Conservation (phyloP, 148 eudicot genomes). For the Rhododendron mucronatum region DNA sequence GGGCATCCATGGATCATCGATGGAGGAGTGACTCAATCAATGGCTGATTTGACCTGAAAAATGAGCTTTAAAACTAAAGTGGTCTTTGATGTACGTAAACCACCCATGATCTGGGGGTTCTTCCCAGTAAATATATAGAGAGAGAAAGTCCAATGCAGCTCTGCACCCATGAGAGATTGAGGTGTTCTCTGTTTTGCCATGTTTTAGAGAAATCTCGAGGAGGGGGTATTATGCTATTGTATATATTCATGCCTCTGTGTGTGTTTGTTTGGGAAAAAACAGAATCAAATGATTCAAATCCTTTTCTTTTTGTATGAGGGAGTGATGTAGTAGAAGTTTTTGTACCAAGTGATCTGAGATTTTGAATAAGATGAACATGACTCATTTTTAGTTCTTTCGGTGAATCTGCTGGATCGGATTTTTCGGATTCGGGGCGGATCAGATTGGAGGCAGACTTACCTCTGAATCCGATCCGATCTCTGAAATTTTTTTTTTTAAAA, state of each 20-base stretch:
- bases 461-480: too few relatives aligned
- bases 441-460: too few relatives aligned
- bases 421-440: too few relatives aligned
- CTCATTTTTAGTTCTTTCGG: too few relatives aligned
- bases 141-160: constrained; percentile 1
- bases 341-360: neutral
- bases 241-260: neutral
- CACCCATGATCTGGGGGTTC: neutral
- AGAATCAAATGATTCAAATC: neutral
- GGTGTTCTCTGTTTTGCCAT: neutral
- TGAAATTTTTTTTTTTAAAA: too few relatives aligned
- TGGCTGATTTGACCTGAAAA: too few relatives aligned
- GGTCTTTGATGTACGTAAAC: too few relatives aligned
- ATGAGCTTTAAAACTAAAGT: too few relatives aligned
- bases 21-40: too few relatives aligned
- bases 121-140: neutral
- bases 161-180: neutral
- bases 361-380: neutral
- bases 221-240: neutral
- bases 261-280: neutral
- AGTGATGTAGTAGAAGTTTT: neutral
- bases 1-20: too few relatives aligned
- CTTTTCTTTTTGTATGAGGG: neutral
- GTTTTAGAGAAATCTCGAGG: neutral
- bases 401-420: too few relatives aligned